A percentile compares a stretch with the other conserved stretches of the same genome.
Conservation (phyloP, 2,329 filamentous ascomycete genomes). For the Dendrostoma leiphaemia region DNA sequence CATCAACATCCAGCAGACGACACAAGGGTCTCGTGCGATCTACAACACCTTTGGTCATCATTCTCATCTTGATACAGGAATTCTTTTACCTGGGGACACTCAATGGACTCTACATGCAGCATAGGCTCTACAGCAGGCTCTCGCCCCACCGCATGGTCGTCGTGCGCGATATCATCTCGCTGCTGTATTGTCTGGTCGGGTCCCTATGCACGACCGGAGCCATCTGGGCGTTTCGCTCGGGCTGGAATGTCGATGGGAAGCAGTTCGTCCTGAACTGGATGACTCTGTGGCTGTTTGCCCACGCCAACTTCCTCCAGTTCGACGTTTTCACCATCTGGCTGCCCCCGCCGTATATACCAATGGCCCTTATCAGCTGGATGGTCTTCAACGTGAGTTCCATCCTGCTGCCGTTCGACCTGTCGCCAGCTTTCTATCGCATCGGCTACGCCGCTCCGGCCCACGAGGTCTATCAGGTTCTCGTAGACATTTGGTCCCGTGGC, state of each 20-base stretch:
- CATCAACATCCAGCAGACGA: constrained; percentile 38
- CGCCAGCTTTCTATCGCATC: constrained; percentile 38
- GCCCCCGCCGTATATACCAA: constrained; percentile 38
- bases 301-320: constrained; percentile 41
- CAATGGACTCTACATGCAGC: constrained; percentile 39
- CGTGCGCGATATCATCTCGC: constrained; percentile 33
- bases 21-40: constrained; percentile 38
- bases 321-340: constrained; percentile 42
- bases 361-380: constrained; percentile 43
- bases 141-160: constrained; percentile 29
- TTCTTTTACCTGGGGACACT: constrained; percentile 46
- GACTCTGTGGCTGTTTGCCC: constrained; percentile 40
- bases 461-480: constrained; percentile 36
- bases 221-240: constrained; percentile 41
- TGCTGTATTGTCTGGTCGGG: constrained; percentile 37
- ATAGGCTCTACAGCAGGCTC: constrained; percentile 34
- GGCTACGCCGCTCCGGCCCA: constrained; percentile 39
- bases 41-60: constrained; percentile 44
- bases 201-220: constrained; percentile 37
- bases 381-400: constrained; percentile 40
- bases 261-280: constrained; percentile 44
- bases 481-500: constrained; percentile 42
- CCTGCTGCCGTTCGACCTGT: constrained; percentile 40
- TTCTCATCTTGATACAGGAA: constrained; percentile 44
- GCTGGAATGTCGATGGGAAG: constrained; percentile 35